These are phyloP conservation scores for Hansfordia pulvinata DNA, from an alignment of 2,329 filamentous ascomycete species.

Conservation along the genomic window DNA sequence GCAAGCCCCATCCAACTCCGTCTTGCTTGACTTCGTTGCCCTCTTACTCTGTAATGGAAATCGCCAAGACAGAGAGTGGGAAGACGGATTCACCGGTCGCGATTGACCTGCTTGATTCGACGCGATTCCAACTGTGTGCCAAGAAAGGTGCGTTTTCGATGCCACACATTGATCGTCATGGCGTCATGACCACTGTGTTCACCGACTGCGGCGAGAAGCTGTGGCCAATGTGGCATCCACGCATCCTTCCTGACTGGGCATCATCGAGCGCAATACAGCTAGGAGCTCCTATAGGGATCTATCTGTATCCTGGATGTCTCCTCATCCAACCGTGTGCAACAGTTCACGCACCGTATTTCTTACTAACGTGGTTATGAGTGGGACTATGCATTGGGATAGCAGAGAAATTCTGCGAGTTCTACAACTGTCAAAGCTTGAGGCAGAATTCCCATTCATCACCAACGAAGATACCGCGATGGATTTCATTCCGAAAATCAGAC, in stretches of 20 bases:
- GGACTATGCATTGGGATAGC: conserved; percentile 1
- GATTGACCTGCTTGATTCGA: too few relatives aligned
- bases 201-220: conserved; percentile 1
- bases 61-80: neutral
- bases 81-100: neutral
- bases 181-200: neutral
- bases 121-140: too few relatives aligned
- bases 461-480: too few relatives aligned
- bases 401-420: neutral
- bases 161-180: conserved; percentile 1
- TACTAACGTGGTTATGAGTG: conserved; percentile 1
- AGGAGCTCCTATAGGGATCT: neutral
- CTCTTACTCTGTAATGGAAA: neutral
- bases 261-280: neutral
- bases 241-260: neutral
- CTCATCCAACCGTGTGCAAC: neutral
- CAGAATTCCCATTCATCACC: neutral
- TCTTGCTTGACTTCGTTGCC: neutral
- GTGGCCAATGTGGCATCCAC: neutral
- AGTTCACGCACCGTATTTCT: conserved; percentile 1
- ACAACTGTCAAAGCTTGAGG: neutral
- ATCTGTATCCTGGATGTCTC: neutral
- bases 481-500: too few relatives aligned
- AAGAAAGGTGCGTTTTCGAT: neutral
- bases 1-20: neutral